Evolutionary conservation across 1,139 yeast genomes (phyloP).

Genomic region (Yamadazyma aaseri): DNA sequence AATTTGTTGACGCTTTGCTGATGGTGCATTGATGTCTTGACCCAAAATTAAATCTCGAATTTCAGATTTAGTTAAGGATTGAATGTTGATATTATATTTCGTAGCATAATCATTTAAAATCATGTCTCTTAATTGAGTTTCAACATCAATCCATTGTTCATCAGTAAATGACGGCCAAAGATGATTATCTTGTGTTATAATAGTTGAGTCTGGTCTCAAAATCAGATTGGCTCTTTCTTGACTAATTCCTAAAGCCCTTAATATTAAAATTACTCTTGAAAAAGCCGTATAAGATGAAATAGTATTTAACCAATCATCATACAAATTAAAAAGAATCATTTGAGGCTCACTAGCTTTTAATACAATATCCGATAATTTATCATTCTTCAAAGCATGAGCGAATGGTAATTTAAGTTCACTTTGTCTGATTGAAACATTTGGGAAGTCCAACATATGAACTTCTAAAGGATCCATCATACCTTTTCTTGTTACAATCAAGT

Average conservation of each 20-base stretch:
- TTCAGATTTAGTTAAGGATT: constrained; percentile 88
- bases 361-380: constrained; percentile 76
- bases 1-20: constrained; percentile 73
- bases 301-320: constrained; percentile 89
- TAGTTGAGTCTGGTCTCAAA: constrained; percentile 70
- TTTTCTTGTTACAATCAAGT: constrained; percentile 83
- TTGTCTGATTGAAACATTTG: constrained; percentile 85
- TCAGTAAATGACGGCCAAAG: constrained; percentile 89
- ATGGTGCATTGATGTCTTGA: constrained; percentile 89
- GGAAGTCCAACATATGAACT: constrained; percentile 96
- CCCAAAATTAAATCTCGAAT: constrained; percentile 92
- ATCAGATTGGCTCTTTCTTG: constrained; percentile 76
- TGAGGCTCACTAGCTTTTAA: constrained; percentile 88
- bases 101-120: constrained; percentile 83
- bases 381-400: constrained; percentile 80
- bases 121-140: constrained; percentile 81
- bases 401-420: constrained; percentile 90
- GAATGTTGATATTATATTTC: constrained; percentile 81
- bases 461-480: constrained; percentile 94
- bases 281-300: constrained; percentile 93
- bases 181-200: constrained; percentile 73
- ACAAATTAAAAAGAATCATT: constrained; percentile 85
- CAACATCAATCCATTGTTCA: constrained; percentile 92
- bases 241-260: constrained; percentile 78
- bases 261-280: constrained; percentile 74